Percentiles rank a stretch among this genome's conserved stretches.
These are phyloP conservation scores for Solanum dulcamara DNA, from an alignment of 257 asterid species.

Conservation along the genomic window DNA sequence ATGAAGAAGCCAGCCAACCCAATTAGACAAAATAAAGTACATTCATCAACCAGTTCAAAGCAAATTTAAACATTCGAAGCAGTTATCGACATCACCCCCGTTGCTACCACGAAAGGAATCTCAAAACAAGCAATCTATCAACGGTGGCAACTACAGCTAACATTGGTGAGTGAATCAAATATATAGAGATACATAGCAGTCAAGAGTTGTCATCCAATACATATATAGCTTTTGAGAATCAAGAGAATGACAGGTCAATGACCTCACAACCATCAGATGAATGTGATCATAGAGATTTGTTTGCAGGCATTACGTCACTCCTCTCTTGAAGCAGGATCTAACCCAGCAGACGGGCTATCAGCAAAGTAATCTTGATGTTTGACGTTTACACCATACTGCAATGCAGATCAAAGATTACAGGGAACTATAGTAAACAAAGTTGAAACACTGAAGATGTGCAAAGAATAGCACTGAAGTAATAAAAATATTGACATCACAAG, in stretches of 20 bases:
- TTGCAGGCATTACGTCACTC: conserved; percentile 24
- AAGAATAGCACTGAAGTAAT: background rate
- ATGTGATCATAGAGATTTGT: background rate
- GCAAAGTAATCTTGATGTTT: conserved; percentile 95
- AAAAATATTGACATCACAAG: background rate
- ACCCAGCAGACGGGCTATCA: conserved; percentile 82
- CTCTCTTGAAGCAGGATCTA: conserved; percentile 62
- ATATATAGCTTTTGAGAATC: background rate
- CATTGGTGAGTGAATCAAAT: background rate
- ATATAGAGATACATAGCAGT: background rate
- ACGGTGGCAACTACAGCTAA: background rate
- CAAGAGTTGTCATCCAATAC: background rate
- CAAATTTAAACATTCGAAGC: background rate
- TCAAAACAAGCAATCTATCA: background rate
- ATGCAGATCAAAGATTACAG: background rate
- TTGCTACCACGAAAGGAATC: background rate
- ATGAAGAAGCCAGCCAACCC: background rate
- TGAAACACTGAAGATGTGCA: background rate
- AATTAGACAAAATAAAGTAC: background rate
- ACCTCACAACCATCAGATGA: background rate
- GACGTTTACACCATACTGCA: conserved; percentile 90
- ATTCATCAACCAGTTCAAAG: background rate
- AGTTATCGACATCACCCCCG: background rate
- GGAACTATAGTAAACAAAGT: background rate
- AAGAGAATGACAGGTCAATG: background rate